A percentile compares a stretch with the other conserved stretches of the same genome.
phyloP scores from a whole-genome alignment of 73 alveolate species.

The Paramecium pentaurelia region DNA sequence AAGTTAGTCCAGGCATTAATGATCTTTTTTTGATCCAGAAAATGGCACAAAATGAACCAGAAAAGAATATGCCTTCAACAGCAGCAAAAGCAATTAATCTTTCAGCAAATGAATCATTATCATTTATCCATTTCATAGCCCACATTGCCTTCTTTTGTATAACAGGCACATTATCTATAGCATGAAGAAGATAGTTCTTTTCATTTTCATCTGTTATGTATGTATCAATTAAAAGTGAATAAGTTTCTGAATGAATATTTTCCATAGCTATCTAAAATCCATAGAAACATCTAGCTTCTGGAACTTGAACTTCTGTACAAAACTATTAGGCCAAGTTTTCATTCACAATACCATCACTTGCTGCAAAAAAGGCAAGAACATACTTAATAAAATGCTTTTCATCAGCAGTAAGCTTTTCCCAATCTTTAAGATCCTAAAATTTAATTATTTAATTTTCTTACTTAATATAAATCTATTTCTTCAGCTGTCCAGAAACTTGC shows the following conservation, averaged over 20 bases:
- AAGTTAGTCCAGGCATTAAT: constrained; percentile 97
- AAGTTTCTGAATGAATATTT: constrained; percentile 96
- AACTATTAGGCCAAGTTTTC: constrained; percentile 90
- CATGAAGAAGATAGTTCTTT: constrained; percentile 83
- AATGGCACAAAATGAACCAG: constrained; percentile 90
- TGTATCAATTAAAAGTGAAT: constrained; percentile 87
- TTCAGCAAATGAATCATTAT: constrained; percentile 78
- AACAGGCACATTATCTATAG: constrained; percentile 82
- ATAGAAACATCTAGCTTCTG: constrained; percentile 96
- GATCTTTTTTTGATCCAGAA: constrained; percentile 96
- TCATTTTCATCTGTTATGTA: constrained; percentile 78
- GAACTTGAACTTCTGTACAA: constrained; percentile 85
- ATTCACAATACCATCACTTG: constrained; percentile 96
- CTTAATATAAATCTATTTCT: constrained; percentile 86
- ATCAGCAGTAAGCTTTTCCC: constrained; percentile 82
- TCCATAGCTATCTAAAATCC: constrained; percentile 98
- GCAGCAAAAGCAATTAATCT: constrained; percentile 96
- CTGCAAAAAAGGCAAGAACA: constrained; percentile 97
- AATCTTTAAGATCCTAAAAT: constrained; percentile 80
- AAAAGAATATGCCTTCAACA: constrained; percentile 95
- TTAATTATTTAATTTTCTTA: background rate
- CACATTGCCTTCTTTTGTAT: constrained; percentile 93
- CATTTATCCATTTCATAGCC: constrained; percentile 94
- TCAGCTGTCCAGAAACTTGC: constrained; percentile 97
- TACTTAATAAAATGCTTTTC: constrained; percentile 94